phyloP scores from a whole-genome alignment of 441 rosid species.

The Manihot esculenta region DNA sequence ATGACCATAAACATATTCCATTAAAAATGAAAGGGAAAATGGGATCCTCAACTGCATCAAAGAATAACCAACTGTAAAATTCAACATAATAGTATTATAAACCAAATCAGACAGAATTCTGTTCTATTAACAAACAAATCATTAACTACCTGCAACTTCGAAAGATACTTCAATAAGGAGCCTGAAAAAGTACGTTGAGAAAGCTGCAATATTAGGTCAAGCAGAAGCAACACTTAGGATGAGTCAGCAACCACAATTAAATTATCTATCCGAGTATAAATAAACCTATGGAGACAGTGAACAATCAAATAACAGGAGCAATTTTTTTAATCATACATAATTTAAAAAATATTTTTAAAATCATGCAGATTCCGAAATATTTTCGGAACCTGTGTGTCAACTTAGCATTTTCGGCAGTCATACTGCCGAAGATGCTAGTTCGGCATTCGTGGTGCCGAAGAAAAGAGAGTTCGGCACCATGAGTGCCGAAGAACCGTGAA shows the following conservation, averaged over 20 bases:
- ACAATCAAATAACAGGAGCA: neutral
- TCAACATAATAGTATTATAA: neutral
- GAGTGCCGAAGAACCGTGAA: too few species aligned
- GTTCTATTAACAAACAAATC: constrained; percentile 15
- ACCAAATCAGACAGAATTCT: constrained; percentile 14
- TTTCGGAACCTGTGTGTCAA: too few species aligned
- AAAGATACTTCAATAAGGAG: constrained; percentile 87
- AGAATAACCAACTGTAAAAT: neutral
- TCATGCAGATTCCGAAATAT: too few species aligned
- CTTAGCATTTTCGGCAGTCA: too few species aligned
- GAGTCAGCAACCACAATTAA: constrained; percentile 8
- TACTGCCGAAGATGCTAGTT: too few species aligned
- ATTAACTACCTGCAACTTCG: constrained; percentile 84
- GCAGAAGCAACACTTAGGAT: constrained; percentile 22
- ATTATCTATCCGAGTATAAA: constrained; percentile 2
- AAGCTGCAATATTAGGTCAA: constrained; percentile 63
- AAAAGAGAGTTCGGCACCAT: too few species aligned
- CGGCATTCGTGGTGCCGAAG: too few species aligned
- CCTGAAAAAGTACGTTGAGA: constrained; percentile 97
- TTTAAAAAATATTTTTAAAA: too few species aligned
- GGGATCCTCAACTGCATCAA: constrained; percentile 1
- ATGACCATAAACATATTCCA: neutral
- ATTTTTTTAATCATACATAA: too few species aligned
- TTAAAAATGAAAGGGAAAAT: neutral
- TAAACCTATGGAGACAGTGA: neutral